Evolutionary conservation across 148 eudicot genomes (phyloP), one percentile per base, ranked within the genome.

Genomic region (Nepenthes gracilis): DNA sequence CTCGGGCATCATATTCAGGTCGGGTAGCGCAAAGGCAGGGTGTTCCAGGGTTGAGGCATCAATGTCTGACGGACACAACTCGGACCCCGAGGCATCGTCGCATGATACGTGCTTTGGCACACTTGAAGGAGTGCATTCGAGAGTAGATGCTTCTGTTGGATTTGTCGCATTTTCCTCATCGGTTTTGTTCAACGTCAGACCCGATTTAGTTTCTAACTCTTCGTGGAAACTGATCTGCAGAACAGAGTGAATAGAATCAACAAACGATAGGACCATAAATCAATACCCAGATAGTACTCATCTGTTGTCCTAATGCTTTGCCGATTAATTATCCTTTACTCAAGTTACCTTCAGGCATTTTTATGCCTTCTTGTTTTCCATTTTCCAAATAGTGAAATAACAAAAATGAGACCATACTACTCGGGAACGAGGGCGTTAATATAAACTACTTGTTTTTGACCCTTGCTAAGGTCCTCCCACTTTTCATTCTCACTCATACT

Each of bases 1-100:
- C 23, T 23, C 23, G 23, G 23, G 48, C 48, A 45, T 6, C 48
- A 1, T 5, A 11, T 45, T 45, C 11, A 45, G 48, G 11, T 61
- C 64, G 4, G 64, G 64, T 11, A 61, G 64, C 64, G 47, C 54
- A 34, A 61, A 61, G 1, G 15, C 33, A 23, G 23, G 23, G 6
- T 47, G n/a, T 9, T 23, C 12, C 54, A 40, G 35, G 54, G n/a
- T 9, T 2, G 14, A 43, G 36, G 52, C 54, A 4, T 43, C 47
- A 1, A 15, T n/a, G 15, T 58, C 35, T 9, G 54, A 34, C 10
- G 51, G 53, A 33, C 51, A 47, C 2, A 14, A 43, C 49, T 23
- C 54, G 37, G 54, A 13, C 6, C 32, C 35, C 2, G 54, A 33
- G 15, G 14, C 7, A 1, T 47, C 35, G 11, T 47, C 36, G 6